phyloP scores from a whole-genome alignment of 768 basidiomycete genomes.

The Podaxis rugospora region DNA sequence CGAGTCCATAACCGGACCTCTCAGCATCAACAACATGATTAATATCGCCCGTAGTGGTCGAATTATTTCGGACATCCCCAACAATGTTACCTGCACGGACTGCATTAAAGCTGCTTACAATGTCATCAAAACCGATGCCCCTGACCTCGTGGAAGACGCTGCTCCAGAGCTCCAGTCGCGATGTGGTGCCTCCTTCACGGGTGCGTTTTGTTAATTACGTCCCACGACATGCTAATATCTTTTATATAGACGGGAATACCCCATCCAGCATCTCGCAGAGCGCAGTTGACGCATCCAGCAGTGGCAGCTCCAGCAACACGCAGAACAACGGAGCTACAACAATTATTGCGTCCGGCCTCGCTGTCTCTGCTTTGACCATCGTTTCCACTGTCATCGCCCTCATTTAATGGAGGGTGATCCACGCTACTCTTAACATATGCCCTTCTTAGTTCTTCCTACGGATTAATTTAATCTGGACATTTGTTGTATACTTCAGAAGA shows the following conservation, averaged over 20 bases:
- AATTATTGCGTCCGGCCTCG: conserved; percentile 5
- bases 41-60: conserved; percentile 9
- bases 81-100: conserved; percentile 46
- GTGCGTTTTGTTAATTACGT: conserved; percentile 28
- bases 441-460: not conserved
- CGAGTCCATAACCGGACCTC: conserved; percentile 34
- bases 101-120: conserved; percentile 53
- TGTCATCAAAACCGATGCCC: conserved; percentile 30
- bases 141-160: conserved; percentile 25
- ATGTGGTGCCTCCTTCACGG: conserved; percentile 51
- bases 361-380: conserved; percentile 6
- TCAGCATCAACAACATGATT: conserved; percentile 27
- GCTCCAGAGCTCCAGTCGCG: conserved; percentile 27
- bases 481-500: not conserved
- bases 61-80: conserved; percentile 16
- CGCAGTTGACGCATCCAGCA: conserved; percentile 13
- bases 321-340: not conserved
- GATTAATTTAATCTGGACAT: not conserved
- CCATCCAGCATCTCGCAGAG: conserved; percentile 32
- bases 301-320: not conserved
- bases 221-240: not conserved
- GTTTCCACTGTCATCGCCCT: conserved; percentile 6
- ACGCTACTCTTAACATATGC: not conserved
- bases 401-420: not conserved
- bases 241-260: conserved; percentile 30